phyloP scores from a whole-genome alignment of 2,329 filamentous ascomycete species.

The Aureobasidium sp. region DNA sequence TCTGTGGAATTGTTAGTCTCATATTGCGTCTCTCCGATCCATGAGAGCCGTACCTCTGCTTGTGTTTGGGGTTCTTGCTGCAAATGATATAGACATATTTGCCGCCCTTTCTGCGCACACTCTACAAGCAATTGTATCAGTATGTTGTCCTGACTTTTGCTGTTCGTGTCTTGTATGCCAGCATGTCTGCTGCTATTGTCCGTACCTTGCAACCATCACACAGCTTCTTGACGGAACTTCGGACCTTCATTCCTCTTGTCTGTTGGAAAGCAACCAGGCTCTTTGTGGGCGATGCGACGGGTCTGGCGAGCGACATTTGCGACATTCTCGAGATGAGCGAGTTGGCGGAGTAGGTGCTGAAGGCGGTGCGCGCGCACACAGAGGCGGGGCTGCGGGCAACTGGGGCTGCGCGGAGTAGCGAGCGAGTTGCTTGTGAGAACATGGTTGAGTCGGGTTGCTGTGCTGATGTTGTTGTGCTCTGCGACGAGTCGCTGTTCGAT shows the following conservation, averaged over 20 bases:
- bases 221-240: constrained; percentile 90
- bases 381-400: neutral
- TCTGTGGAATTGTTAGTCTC: neutral
- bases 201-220: constrained; percentile 95
- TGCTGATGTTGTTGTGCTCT: neutral
- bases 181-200: constrained; percentile 7
- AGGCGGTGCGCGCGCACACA: neutral
- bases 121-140: constrained; percentile 38
- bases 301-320: constrained; percentile 5
- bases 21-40: neutral
- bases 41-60: constrained; percentile 37
- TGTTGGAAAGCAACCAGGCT: constrained; percentile 6
- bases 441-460: neutral
- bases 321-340: constrained; percentile 10
- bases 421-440: constrained; percentile 8
- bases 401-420: constrained; percentile 10
- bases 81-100: constrained; percentile 85
- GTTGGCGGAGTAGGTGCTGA: constrained; percentile 4
- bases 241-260: constrained; percentile 74
- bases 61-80: constrained; percentile 80
- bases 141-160: neutral
- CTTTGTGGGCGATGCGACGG: neutral
- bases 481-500: neutral
- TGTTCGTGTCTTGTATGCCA: neutral
- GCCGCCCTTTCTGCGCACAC: constrained; percentile 69